Conservation (phyloP, 371 early-diverging fungal genomes). For the Zychaea mexicana region DNA sequence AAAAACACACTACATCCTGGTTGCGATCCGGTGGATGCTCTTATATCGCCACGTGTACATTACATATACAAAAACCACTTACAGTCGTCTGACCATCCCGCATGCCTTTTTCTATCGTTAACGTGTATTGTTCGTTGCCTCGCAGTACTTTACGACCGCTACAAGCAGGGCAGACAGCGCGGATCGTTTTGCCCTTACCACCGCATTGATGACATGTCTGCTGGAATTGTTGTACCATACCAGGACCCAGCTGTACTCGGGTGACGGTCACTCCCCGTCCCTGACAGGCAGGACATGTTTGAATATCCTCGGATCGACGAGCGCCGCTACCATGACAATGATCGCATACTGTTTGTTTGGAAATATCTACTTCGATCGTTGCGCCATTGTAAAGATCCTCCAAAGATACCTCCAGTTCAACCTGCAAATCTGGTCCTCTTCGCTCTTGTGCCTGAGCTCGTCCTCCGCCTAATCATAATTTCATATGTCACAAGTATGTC, state of each 20-base stretch:
- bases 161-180: constrained; percentile 81
- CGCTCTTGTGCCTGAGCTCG: constrained; percentile 24
- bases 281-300: constrained; percentile 76
- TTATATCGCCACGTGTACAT: not conserved
- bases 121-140: constrained; percentile 78
- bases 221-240: constrained; percentile 94
- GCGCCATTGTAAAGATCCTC: constrained; percentile 90
- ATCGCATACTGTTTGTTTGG: constrained; percentile 91
- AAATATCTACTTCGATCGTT: constrained; percentile 84
- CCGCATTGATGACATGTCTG: constrained; percentile 88
- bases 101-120: constrained; percentile 90
- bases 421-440: constrained; percentile 77
- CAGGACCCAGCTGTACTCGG: constrained; percentile 89
- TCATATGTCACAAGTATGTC: no score
- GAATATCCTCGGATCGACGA: constrained; percentile 79
- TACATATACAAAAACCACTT: constrained; percentile 14
- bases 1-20: no score
- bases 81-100: constrained; percentile 76
- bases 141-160: constrained; percentile 83
- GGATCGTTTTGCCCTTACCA: constrained; percentile 88
- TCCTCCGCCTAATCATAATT: not conserved
- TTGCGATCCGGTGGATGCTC: no score
- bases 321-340: constrained; percentile 95
- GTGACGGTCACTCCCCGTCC: constrained; percentile 84
- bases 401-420: constrained; percentile 80